Base-by-base conservation (phyloP, 306 rosid species). In the Trichosanthes cucumerina region DNA sequence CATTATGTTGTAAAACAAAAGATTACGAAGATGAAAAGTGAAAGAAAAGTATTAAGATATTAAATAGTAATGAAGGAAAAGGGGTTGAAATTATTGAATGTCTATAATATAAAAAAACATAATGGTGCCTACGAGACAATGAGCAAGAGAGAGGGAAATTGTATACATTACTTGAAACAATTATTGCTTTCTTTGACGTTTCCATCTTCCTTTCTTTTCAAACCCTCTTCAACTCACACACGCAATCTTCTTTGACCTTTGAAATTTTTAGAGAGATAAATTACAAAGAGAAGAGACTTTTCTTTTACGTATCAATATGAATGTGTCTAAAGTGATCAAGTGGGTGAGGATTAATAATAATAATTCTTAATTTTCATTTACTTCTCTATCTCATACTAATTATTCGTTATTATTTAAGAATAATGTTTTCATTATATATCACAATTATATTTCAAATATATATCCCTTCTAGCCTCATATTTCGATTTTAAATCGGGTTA, bases 171-270 rank as follows among this genome's bases (percentile, higher is more conserved):
- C 9, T 65, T 65, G 49, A 65, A 65, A 65, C 73, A 65, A 64
- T 65, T 18, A 65, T 65, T 65, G 73, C 28, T 65, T 36, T 11
- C 3, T 65, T 65, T 38, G 47, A 65, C 73, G 73, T 36, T 63
- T 63, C 13, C 6, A 36, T 33, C 11, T 16, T 18, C 7, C 9
- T 24, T 12, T 59, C 31, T 10, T 63, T 63, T 63, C 43, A 31
- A n/a, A n/a, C 23, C 11, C 73, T 65, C 47, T 36, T 65, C 73
- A 65, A 65, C 47, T 18, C 73, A 65, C 9, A 68, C 75, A 68
- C 75, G 53, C 75, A 68, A 41, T 38, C 53, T 39, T 52, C 75
- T 68, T 68, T 39, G 75, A 68, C 75, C 75, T n/a, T 31, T 68
- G 11, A 21, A 11, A 0, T 41, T 68, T 23, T 19, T 65, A 7